Conservation (phyloP, 2,329 filamentous ascomycete species). For the Aspergillus caelatus region DNA sequence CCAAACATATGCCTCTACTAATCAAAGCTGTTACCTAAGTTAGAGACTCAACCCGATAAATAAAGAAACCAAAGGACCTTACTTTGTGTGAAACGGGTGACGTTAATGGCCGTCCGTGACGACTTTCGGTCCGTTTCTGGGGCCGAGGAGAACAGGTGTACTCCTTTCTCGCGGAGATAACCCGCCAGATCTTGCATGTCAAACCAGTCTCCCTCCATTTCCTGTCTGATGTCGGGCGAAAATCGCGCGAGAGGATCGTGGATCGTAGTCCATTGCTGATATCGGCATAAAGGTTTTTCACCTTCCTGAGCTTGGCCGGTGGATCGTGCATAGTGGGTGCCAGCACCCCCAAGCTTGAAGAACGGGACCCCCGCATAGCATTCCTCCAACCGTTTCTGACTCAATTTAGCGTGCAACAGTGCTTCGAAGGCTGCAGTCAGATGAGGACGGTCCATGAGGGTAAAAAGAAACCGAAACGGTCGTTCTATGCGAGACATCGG, state of each 20-base stretch:
- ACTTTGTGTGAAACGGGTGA: conserved; percentile 23
- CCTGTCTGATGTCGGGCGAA: conserved; percentile 14
- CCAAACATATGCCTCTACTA: conserved; percentile 24
- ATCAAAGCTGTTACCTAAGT: conserved; percentile 21
- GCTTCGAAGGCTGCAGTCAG: conserved; percentile 23
- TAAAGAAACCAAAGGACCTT: neutral
- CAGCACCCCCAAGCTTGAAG: conserved; percentile 28
- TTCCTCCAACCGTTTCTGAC: conserved; percentile 18
- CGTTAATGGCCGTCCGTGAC: conserved; percentile 11
- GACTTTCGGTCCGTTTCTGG: neutral
- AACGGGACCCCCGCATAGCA: conserved; percentile 26
- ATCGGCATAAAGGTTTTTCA: conserved; percentile 10
- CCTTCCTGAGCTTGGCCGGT: neutral
- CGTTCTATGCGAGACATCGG: conserved; percentile 17
- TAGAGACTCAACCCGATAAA: conserved; percentile 5
- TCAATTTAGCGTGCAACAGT: conserved; percentile 20
- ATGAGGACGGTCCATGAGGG: conserved; percentile 21
- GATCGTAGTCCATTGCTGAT: conserved; percentile 14
- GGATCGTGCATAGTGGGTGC: conserved; percentile 26
- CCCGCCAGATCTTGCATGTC: conserved; percentile 28
- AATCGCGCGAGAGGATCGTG: conserved; percentile 19
- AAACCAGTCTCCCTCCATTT: conserved; percentile 29
- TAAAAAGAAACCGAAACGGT: conserved; percentile 27
- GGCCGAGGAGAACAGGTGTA: conserved; percentile 16
- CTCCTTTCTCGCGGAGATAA: conserved; percentile 21